phyloP scores from a whole-genome alignment of 306 rosid species.

The Styphnolobium japonicum region DNA sequence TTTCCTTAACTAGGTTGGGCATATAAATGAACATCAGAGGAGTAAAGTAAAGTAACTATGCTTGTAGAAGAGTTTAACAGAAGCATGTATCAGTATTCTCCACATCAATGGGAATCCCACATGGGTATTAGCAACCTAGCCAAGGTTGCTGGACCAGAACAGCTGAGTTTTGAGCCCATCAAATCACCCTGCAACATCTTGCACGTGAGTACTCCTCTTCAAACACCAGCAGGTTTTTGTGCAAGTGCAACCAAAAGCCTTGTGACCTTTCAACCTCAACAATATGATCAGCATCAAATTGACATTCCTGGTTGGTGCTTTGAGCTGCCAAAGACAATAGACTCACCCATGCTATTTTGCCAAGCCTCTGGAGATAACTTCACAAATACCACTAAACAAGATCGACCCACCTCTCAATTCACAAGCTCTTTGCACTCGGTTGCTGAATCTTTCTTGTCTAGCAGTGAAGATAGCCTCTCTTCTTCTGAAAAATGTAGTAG shows the following conservation, averaged over 20 bases:
- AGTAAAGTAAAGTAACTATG: conserved; percentile 4
- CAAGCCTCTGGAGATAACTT: conserved; percentile 30
- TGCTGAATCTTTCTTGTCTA: conserved; percentile 35
- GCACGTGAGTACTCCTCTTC: conserved; percentile 13
- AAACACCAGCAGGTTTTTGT: conserved; percentile 8
- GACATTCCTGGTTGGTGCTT: conserved; percentile 26
- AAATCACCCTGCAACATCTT: conserved; percentile 21
- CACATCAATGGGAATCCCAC: conserved; percentile 25
- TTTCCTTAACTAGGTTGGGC: background rate
- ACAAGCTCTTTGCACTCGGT: conserved; percentile 27
- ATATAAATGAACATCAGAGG: conserved; percentile 10
- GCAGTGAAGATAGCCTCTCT: conserved; percentile 17
- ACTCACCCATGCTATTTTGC: conserved; percentile 1
- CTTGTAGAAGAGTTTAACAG: background rate
- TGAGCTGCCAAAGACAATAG: conserved; percentile 22
- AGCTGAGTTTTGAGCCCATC: conserved; percentile 14
- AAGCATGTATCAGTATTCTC: conserved; percentile 18
- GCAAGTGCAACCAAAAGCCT: background rate
- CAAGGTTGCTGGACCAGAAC: conserved; percentile 31
- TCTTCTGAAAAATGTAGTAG: conserved; percentile 13
- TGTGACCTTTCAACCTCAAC: conserved; percentile 15
- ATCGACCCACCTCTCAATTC: conserved; percentile 6
- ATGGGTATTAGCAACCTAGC: conserved; percentile 11
- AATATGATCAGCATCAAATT: conserved; percentile 14
- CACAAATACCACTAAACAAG: conserved; percentile 4